Evolutionary conservation across 192 early-diverging fungal species (phyloP).

Genomic region (Glomus cerebriforme): DNA sequence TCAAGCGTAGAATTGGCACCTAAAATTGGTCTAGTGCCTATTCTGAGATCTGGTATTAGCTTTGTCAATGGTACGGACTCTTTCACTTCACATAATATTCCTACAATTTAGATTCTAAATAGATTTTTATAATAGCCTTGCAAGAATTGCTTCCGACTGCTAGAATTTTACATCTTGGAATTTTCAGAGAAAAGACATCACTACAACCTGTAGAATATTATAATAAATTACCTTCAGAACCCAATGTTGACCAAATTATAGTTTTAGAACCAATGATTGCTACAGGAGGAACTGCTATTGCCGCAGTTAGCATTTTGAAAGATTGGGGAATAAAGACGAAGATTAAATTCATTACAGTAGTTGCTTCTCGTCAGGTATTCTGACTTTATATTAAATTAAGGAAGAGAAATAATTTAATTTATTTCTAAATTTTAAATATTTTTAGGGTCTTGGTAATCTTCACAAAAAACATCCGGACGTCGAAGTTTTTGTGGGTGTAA

Average conservation of each 20-base stretch:
- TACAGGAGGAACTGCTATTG: conserved; percentile 77
- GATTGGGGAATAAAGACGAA: conserved; percentile 70
- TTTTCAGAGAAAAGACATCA: conserved; percentile 79
- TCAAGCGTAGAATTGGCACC: conserved; percentile 38
- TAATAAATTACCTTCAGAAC: conserved; percentile 79
- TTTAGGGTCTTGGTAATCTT: conserved; percentile 41
- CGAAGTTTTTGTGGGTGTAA: conserved; percentile 51
- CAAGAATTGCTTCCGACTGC: conserved; percentile 69
- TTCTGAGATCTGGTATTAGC: conserved; percentile 65
- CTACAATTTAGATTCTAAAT: not conserved
- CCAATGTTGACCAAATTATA: conserved; percentile 68
- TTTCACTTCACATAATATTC: not conserved
- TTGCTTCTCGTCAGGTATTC: conserved; percentile 57
- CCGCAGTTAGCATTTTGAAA: conserved; percentile 74
- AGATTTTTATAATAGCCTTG: conserved; percentile 40
- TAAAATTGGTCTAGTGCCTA: conserved; percentile 59
- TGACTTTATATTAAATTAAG: conserved; percentile 26
- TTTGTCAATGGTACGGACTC: conserved; percentile 51
- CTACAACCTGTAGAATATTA: conserved; percentile 91
- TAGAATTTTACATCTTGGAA: conserved; percentile 74
- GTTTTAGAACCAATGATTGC: conserved; percentile 85
- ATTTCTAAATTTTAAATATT: not conserved
- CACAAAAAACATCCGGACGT: conserved; percentile 55
- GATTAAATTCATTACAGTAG: conserved; percentile 71
- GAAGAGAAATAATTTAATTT: not conserved